Evolutionary conservation across 73 alveolate genomes (phyloP).

Genomic region (Loxodes magnus): DNA sequence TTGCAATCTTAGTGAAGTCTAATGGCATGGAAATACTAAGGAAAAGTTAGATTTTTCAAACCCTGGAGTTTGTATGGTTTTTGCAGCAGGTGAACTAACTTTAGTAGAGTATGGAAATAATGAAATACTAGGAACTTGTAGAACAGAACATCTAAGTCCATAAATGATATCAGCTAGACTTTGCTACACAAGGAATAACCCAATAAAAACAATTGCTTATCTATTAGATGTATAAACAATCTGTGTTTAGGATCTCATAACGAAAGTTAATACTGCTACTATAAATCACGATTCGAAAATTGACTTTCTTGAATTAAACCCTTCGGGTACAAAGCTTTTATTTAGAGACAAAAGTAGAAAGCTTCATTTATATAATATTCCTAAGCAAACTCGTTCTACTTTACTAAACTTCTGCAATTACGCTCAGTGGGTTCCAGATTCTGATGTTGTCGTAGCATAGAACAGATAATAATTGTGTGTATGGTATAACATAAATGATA

Average conservation of each 20-base stretch:
- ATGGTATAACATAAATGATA: conserved; percentile 96
- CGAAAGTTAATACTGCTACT: conserved; percentile 87
- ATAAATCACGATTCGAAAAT: conserved; percentile 96
- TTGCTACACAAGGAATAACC: conserved; percentile 63
- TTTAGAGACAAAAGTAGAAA: conserved; percentile 99
- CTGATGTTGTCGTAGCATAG: conserved; percentile 99
- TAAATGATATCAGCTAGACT: conserved; percentile 95
- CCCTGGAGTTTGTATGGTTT: conserved; percentile 97
- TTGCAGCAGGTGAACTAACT: conserved; percentile 96
- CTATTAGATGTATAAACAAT: conserved; percentile 97
- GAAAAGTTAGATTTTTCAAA: conserved; percentile 96
- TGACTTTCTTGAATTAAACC: conserved; percentile 92
- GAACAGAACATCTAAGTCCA: conserved; percentile 98
- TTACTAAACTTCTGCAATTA: conserved; percentile 97
- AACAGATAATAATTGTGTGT: conserved; percentile 97
- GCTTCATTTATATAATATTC: conserved; percentile 91
- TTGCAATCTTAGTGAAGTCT: conserved; percentile 13
- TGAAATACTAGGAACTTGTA: conserved; percentile 92
- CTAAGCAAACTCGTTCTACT: conserved; percentile 90
- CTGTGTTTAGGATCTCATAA: conserved; percentile 85
- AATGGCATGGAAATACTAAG: conserved; percentile 67
- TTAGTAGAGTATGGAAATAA: conserved; percentile 98
- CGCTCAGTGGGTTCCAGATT: conserved; percentile 99
- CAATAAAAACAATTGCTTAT: conserved; percentile 91
- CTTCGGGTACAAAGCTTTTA: conserved; percentile 86